phyloP scores from a whole-genome alignment of 2,329 filamentous ascomycete species.

The Botrytis elliptica region DNA sequence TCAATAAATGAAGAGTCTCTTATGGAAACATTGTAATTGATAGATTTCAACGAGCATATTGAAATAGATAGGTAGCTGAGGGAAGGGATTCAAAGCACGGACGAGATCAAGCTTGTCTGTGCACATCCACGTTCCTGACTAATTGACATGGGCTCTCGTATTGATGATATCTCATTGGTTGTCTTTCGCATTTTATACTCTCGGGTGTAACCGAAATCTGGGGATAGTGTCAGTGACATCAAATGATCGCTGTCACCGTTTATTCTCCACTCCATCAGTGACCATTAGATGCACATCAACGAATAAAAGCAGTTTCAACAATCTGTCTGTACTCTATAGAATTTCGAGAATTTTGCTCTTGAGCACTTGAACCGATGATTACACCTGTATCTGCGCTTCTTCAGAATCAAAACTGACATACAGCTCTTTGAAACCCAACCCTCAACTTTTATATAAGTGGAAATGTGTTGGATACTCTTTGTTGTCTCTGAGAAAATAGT shows the following conservation, averaged over 20 bases:
- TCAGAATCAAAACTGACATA: not conserved
- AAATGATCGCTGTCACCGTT: not conserved
- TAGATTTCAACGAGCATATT: not conserved
- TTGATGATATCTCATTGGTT: conserved; percentile 12
- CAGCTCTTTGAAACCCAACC: not conserved
- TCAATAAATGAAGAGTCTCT: not conserved
- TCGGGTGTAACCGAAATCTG: conserved; percentile 4
- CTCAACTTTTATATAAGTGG: not conserved
- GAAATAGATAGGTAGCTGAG: not conserved
- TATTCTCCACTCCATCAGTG: not conserved
- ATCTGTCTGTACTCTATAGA: not conserved
- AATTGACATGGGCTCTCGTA: not conserved
- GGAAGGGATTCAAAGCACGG: not conserved
- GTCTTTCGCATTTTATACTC: not conserved
- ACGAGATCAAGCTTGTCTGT: conserved; percentile 1
- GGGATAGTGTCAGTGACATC: not conserved
- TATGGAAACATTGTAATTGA: not conserved
- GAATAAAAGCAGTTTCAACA: not conserved
- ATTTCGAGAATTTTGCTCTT: not conserved
- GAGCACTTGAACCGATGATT: not conserved
- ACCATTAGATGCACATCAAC: not conserved
- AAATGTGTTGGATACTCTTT: not conserved
- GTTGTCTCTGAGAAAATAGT: not conserved
- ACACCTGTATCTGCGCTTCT: not conserved
- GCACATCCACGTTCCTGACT: conserved; percentile 12